A percentile compares a stretch with the other conserved stretches of the same genome.
phyloP scores from a whole-genome alignment of 2,329 filamentous ascomycete genomes.

The Aspergillus pseudoviridinutans region DNA sequence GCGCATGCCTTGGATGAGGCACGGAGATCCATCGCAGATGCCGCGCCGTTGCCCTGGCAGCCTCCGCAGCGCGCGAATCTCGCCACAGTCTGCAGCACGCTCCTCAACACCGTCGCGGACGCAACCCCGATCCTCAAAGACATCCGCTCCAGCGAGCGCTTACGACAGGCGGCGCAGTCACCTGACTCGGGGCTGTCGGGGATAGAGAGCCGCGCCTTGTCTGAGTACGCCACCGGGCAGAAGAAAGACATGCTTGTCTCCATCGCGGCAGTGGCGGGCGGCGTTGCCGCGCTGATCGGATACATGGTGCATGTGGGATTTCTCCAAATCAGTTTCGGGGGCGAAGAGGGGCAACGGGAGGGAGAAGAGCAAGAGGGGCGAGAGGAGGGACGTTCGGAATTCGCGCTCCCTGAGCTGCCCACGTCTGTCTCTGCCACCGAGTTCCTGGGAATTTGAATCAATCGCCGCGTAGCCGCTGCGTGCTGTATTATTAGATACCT shows the following conservation, averaged over 20 bases:
- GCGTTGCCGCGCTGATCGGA: conserved; percentile 32
- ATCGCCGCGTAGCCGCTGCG: background rate
- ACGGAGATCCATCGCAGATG: conserved; percentile 10
- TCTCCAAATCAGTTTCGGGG: conserved; percentile 6
- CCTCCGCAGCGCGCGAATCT: conserved; percentile 30
- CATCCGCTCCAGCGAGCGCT: conserved; percentile 34
- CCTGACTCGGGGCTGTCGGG: conserved; percentile 21
- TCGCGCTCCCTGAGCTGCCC: background rate
- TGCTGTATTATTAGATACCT: background rate
- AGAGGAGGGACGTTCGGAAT: background rate
- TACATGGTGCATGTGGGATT: conserved; percentile 35
- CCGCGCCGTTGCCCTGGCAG: conserved; percentile 38
- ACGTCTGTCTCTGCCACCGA: conserved; percentile 14
- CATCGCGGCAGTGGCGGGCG: conserved; percentile 32
- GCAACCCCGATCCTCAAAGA: conserved; percentile 35
- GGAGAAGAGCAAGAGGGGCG: conserved; percentile 6
- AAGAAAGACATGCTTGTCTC: conserved; percentile 35
- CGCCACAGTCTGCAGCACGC: conserved; percentile 29
- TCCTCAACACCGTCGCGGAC: conserved; percentile 34
- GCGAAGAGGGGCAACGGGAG: conserved; percentile 2
- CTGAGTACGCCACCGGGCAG: conserved; percentile 19
- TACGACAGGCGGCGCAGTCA: conserved; percentile 30
- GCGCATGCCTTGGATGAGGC: conserved; percentile 17
- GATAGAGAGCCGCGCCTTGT: conserved; percentile 23
- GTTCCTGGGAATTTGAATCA: conserved; percentile 8